Conservation (phyloP, 305 asterid species). For the Fraxinus nigra region DNA sequence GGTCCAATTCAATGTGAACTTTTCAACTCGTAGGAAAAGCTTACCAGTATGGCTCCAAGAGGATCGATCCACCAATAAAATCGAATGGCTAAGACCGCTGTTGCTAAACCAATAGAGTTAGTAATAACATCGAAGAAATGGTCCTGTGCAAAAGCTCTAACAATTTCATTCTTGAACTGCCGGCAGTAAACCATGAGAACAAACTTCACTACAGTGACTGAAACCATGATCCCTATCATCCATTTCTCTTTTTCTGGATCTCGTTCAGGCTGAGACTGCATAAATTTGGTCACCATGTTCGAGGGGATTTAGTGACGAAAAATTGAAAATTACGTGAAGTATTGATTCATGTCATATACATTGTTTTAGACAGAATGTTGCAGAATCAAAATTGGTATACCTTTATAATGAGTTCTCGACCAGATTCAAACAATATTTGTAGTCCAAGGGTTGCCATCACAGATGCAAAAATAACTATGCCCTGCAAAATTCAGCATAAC, state of each 20-base stretch:
- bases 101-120: conserved; percentile 43
- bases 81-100: conserved; percentile 45
- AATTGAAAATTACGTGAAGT: background rate
- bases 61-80: conserved; percentile 58
- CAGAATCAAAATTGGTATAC: conserved; percentile 6
- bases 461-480: conserved; percentile 39
- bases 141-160: conserved; percentile 58
- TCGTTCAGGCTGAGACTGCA: conserved; percentile 23
- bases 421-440: conserved; percentile 37
- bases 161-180: conserved; percentile 52
- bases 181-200: conserved; percentile 48
- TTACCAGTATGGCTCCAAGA: conserved; percentile 53
- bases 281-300: background rate
- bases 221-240: conserved; percentile 57
- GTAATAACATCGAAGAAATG: conserved; percentile 59
- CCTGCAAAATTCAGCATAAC: conserved; percentile 12
- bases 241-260: conserved; percentile 41
- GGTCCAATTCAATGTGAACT: background rate
- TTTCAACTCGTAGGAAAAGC: conserved; percentile 13
- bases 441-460: conserved; percentile 42
- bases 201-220: conserved; percentile 52
- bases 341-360: background rate
- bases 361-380: background rate
- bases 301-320: background rate
- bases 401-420: conserved; percentile 25